Evolutionary conservation across 371 early-diverging fungal species (phyloP).

Genomic region (Nematocida displodere): DNA sequence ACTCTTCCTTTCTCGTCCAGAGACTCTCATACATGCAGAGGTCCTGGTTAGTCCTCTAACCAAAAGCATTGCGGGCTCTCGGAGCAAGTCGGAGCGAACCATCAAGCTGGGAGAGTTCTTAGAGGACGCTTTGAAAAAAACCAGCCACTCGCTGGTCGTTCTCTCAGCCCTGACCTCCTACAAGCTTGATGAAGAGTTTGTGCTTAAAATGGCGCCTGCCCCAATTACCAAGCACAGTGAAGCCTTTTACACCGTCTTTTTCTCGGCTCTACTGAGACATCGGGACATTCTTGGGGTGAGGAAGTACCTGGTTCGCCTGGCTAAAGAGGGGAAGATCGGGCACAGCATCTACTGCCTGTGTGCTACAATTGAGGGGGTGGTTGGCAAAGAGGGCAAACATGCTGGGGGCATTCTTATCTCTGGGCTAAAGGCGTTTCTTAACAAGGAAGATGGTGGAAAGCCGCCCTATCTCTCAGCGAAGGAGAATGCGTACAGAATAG

Average conservation of each 20-base stretch:
- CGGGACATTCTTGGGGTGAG: constrained; percentile 3
- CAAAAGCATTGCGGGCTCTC: neutral
- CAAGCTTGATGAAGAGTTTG: neutral
- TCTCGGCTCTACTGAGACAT: constrained; percentile 20
- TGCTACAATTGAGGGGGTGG: neutral
- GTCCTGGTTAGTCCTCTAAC: neutral
- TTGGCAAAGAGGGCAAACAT: constrained; percentile 20
- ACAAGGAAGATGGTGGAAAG: neutral
- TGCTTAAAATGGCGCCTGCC: constrained; percentile 23
- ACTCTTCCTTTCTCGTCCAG: neutral
- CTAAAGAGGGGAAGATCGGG: constrained; percentile 36
- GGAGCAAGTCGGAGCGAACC: constrained; percentile 19
- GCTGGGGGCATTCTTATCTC: constrained; percentile 31
- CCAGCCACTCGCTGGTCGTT: constrained; percentile 3
- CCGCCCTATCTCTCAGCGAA: neutral
- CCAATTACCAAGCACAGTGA: constrained; percentile 36
- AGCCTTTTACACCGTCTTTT: constrained; percentile 33
- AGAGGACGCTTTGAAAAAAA: neutral
- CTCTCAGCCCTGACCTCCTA: neutral
- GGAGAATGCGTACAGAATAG: constrained; percentile 35
- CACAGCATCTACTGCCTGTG: neutral
- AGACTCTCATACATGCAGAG: neutral
- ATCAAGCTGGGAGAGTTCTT: constrained; percentile 2
- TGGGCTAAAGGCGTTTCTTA: constrained; percentile 14
- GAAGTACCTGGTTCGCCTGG: constrained; percentile 19